A percentile compares a stretch with the other conserved stretches of the same genome.
Conservation (phyloP, 768 basidiomycete genomes). For the Tricholoma furcatifolium region DNA sequence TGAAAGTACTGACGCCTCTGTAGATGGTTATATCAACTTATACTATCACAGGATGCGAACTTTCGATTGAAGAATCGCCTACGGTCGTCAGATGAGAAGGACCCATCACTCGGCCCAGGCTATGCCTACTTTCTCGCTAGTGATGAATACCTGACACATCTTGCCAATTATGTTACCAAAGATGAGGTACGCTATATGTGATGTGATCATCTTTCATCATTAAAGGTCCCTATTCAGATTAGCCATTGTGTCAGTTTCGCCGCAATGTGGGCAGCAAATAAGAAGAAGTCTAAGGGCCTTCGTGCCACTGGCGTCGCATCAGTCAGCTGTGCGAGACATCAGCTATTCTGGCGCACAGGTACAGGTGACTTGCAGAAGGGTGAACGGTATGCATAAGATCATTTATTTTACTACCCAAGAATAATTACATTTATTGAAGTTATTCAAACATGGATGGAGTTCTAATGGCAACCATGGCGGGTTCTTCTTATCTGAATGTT, state of each 20-base stretch:
- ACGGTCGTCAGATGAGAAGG: slow-evolving; percentile 9
- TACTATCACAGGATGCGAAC: slow-evolving; percentile 19
- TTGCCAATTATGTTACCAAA: slow-evolving; percentile 12
- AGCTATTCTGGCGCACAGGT: slow-evolving; percentile 16
- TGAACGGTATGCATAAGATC: no score
- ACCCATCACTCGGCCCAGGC: slow-evolving; percentile 14
- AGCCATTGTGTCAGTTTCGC: slow-evolving; percentile 11
- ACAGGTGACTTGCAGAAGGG: background rate
- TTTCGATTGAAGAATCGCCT: slow-evolving; percentile 16
- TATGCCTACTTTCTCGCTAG: slow-evolving; percentile 2
- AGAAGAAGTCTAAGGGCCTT: slow-evolving; percentile 10
- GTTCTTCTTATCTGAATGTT: slow-evolving; percentile 5
- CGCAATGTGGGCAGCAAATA: slow-evolving; percentile 6
- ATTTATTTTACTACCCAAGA: no score
- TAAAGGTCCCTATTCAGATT: slow-evolving; percentile 1
- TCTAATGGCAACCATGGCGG: slow-evolving; percentile 19
- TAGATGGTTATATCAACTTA: slow-evolving; percentile 15
- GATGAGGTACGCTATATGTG: background rate
- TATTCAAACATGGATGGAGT: slow-evolving; percentile 23
- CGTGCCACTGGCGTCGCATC: slow-evolving; percentile 19
- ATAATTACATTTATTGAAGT: background rate
- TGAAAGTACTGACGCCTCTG: background rate
- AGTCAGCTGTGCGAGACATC: background rate
- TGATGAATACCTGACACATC: slow-evolving; percentile 7
- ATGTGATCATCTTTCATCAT: background rate